phyloP scores from a whole-genome alignment of 805 yeast species.

The Candida fluviatilis region DNA sequence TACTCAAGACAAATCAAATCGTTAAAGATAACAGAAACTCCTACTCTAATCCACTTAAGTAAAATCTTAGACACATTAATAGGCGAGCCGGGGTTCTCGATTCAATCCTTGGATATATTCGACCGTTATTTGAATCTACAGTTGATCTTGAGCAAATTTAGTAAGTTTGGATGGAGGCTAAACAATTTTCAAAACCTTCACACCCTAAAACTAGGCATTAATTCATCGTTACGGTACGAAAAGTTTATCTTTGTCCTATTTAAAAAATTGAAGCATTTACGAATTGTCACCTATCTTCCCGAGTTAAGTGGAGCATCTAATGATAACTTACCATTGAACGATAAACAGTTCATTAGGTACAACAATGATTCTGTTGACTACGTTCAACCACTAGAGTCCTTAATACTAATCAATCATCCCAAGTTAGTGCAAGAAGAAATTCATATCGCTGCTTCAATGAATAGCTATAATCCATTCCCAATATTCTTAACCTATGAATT shows the following conservation, averaged over 20 bases:
- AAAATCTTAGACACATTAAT: conserved; percentile 25
- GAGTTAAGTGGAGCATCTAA: conserved; percentile 14
- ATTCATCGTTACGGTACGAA: conserved; percentile 18
- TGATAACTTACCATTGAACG: conserved; percentile 14
- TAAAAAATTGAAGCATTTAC: conserved; percentile 19
- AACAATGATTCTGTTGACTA: conserved; percentile 1
- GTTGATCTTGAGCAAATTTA: conserved; percentile 19
- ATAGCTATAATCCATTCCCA: conserved; percentile 22
- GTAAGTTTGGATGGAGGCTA: conserved; percentile 23
- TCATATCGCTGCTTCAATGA: conserved; percentile 8
- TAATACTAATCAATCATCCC: conserved; percentile 27
- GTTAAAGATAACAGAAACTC: conserved; percentile 19
- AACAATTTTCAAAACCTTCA: conserved; percentile 17
- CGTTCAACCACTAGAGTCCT: conserved; percentile 11
- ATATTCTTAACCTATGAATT: conserved; percentile 18
- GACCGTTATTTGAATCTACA: conserved; percentile 24
- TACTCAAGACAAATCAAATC: conserved; percentile 14
- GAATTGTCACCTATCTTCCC: conserved; percentile 17
- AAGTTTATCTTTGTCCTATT: conserved; percentile 19
- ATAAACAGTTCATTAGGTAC: conserved; percentile 7
- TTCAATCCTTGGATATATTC: conserved; percentile 23
- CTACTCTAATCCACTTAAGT: conserved; percentile 19
- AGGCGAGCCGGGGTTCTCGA: conserved; percentile 16
- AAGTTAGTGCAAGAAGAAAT: conserved; percentile 13
- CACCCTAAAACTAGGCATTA: conserved; percentile 23